Base-by-base conservation (phyloP, 495 filamentous ascomycete genomes). In the Parachaetomium inaequale region DNA sequence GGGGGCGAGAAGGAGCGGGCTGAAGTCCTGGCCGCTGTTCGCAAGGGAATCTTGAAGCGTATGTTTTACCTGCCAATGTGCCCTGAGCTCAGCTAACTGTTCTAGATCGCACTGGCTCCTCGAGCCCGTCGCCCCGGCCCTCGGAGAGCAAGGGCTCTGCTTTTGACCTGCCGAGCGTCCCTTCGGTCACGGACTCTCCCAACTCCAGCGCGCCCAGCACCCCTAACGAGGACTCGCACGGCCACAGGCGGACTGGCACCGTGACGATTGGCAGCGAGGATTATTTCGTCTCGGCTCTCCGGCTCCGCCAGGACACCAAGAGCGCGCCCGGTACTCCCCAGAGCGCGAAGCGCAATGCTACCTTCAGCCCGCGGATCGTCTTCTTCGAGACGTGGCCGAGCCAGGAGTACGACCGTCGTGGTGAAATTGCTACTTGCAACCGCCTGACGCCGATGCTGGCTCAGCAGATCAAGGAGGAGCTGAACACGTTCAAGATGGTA, bases 401-500 rank as follows among this genome's bases (percentile, higher is more conserved):
- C 67, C 87, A 87, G 61, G 94, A 99, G 76, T 99, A 99, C 71
- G 94, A 99, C 70, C 88, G 94, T 50, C 87, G 95, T 40, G 95
- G 94, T 50, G 94, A 99, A 14, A 90, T 97, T 73, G 92, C 94
- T 28, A 99, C 94, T 8, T 99, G 94, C 84, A 99, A 99, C 72
- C 89, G 93, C 60, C 77, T 99, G 62, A 99, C 94, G 45, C 94
- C 94, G 19, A 90, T 98, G 82, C 85, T 98, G 64, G 94, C 94
- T 36, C 94, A 99, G 72, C 94, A 99, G 73, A 99, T 99, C 78
- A 98, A 98, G 78, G 94, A 99, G 77, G 94, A 99, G 77, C 81
- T 99, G 67, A 99, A 99, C 78, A 93, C 87, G 65, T 99, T 98
- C 82, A 99, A 98, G 72, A 98, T 99, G 94, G 94, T 96, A 74